phyloP scores from a whole-genome alignment of 306 rosid genomes.

The Malus sylvestris region DNA sequence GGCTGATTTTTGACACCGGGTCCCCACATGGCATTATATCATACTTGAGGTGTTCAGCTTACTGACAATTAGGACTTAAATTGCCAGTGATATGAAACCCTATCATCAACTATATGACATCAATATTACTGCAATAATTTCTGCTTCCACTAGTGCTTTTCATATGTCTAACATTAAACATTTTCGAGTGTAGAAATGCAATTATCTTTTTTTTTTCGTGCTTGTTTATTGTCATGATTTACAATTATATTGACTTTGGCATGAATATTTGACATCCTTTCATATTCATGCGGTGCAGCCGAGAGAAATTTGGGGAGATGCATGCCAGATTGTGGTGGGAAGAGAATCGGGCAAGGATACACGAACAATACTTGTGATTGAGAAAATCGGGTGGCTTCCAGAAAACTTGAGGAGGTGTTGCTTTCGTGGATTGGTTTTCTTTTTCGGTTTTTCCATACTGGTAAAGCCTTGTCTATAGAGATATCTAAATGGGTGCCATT shows the following conservation, averaged over 20 bases:
- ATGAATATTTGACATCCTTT: slow-evolving; percentile 5
- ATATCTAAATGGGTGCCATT: slow-evolving; percentile 28
- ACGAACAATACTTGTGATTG: slow-evolving; percentile 74
- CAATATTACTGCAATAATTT: slow-evolving; percentile 1
- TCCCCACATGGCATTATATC: slow-evolving; percentile 6
- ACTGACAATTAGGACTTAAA: slow-evolving; percentile 9
- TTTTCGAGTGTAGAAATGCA: slow-evolving; percentile 3
- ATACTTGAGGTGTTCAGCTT: background rate
- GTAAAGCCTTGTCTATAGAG: slow-evolving; percentile 42
- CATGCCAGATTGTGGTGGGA: slow-evolving; percentile 99
- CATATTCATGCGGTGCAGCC: slow-evolving; percentile 42
- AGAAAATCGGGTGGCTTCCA: slow-evolving; percentile 11
- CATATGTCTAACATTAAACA: background rate
- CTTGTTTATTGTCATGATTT: slow-evolving; percentile 7
- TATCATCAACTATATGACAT: slow-evolving; percentile 11
- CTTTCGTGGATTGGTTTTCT: slow-evolving; percentile 32
- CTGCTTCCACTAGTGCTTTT: slow-evolving; percentile 9
- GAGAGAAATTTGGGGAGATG: slow-evolving; percentile 92
- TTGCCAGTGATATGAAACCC: slow-evolving; percentile 2
- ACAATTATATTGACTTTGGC: slow-evolving; percentile 9
- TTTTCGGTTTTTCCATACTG: slow-evolving; percentile 35
- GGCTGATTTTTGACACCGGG: background rate
- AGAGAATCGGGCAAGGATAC: slow-evolving; percentile 94
- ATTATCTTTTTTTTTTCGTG: background rate
- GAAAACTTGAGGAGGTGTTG: slow-evolving; percentile 33